These are phyloP conservation scores for Paxillus rubicundulus DNA, from an alignment of 768 basidiomycete genomes.

Conservation along the genomic window DNA sequence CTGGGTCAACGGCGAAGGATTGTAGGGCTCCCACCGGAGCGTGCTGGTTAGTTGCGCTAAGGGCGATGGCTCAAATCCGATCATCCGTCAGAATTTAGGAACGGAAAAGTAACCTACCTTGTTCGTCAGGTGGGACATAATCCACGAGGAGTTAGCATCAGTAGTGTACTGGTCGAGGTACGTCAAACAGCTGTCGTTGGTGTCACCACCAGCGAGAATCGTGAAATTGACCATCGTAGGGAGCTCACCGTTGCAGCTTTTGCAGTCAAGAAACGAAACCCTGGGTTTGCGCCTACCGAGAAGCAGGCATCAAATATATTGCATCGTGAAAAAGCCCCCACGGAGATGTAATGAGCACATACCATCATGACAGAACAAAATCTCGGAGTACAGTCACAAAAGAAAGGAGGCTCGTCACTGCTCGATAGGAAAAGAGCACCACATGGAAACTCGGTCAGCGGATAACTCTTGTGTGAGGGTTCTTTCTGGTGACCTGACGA, in stretches of 20 bases:
- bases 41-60: conserved; percentile 61
- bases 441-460: too few species aligned
- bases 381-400: background rate
- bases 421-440: too few species aligned
- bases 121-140: conserved; percentile 54
- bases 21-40: conserved; percentile 42
- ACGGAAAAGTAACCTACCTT: conserved; percentile 38
- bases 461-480: too few species aligned
- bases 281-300: background rate
- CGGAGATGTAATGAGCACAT: too few species aligned
- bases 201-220: conserved; percentile 65
- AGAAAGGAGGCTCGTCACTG: background rate
- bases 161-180: conserved; percentile 43
- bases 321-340: background rate
- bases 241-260: background rate
- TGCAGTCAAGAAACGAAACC: background rate
- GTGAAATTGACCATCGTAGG: conserved; percentile 60
- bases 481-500: too few species aligned
- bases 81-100: background rate
- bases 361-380: too few species aligned
- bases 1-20: conserved; percentile 48
- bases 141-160: conserved; percentile 57
- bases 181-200: conserved; percentile 45
- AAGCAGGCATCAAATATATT: background rate
- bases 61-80: background rate